Evolutionary conservation across 2,329 filamentous ascomycete genomes (phyloP).

Genomic region (Spiromastix sp.): DNA sequence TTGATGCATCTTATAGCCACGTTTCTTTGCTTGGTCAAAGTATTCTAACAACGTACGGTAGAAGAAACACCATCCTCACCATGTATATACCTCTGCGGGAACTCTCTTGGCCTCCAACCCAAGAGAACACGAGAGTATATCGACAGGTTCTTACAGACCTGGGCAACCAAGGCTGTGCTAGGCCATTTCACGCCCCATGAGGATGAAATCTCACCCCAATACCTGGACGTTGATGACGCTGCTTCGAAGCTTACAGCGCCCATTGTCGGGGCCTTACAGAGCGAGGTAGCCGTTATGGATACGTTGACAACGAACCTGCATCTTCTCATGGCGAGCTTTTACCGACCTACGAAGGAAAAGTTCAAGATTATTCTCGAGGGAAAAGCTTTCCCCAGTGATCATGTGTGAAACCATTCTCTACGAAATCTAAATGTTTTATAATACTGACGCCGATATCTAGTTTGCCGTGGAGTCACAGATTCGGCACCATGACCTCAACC

Average conservation of each 20-base stretch:
- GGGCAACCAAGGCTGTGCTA: slow-evolving; percentile 73
- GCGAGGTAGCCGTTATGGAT: slow-evolving; percentile 80
- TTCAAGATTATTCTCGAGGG: slow-evolving; percentile 84
- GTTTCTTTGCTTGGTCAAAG: slow-evolving; percentile 1
- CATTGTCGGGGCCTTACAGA: slow-evolving; percentile 61
- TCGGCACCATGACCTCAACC: slow-evolving; percentile 55
- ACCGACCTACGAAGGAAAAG: slow-evolving; percentile 52
- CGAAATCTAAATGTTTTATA: background rate
- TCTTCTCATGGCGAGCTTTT: slow-evolving; percentile 75
- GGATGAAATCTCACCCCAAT: slow-evolving; percentile 58
- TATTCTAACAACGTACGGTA: slow-evolving; percentile 2
- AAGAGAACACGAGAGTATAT: slow-evolving; percentile 55
- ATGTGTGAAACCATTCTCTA: slow-evolving; percentile 40
- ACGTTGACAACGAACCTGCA: slow-evolving; percentile 75
- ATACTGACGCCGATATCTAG: slow-evolving; percentile 31
- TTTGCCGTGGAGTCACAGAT: slow-evolving; percentile 81
- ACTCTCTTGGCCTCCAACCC: slow-evolving; percentile 79
- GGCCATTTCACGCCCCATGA: slow-evolving; percentile 67
- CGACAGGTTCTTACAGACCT: slow-evolving; percentile 65
- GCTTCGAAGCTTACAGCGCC: slow-evolving; percentile 59
- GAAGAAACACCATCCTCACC: slow-evolving; percentile 32
- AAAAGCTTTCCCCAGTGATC: slow-evolving; percentile 82
- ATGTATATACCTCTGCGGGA: slow-evolving; percentile 76
- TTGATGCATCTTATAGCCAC: slow-evolving; percentile 8
- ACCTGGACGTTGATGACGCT: slow-evolving; percentile 69